phyloP scores from a whole-genome alignment of 202 grass and related monocot species.

The Alloteropsis angusta region DNA sequence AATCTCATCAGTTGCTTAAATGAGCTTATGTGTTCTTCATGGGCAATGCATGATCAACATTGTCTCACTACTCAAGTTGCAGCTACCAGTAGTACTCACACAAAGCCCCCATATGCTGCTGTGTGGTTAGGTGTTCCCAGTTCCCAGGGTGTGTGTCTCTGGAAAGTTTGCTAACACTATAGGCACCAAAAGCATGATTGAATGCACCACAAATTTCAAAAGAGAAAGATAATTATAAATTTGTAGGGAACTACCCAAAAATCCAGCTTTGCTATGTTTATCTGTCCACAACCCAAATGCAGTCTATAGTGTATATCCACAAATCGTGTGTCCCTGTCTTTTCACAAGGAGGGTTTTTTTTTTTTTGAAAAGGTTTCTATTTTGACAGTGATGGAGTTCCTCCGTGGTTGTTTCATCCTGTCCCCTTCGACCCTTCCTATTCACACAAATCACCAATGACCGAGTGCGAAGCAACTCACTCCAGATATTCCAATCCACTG shows the following conservation, averaged over 20 bases:
- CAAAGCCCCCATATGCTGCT: neutral
- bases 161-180: neutral
- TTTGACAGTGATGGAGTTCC: neutral
- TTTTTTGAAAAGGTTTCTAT: neutral
- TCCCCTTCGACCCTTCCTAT: neutral
- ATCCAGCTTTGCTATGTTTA: neutral
- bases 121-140: neutral
- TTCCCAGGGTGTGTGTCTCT: neutral
- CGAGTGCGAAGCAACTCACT: neutral
- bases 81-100: neutral
- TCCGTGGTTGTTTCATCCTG: neutral
- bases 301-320: neutral
- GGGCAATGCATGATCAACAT: neutral
- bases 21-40: neutral
- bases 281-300: neutral
- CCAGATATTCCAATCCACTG: neutral
- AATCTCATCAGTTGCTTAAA: neutral
- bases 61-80: neutral
- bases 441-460: constrained; percentile 1
- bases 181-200: neutral
- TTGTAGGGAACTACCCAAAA: neutral
- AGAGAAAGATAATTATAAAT: too few species aligned
- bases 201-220: neutral
- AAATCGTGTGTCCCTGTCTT: neutral
- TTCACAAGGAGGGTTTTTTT: neutral